Evolutionary conservation across 169 alveolate species (phyloP), one percentile per base, ranked within the genome.

Genomic region (Plasmodium vivax): DNA sequence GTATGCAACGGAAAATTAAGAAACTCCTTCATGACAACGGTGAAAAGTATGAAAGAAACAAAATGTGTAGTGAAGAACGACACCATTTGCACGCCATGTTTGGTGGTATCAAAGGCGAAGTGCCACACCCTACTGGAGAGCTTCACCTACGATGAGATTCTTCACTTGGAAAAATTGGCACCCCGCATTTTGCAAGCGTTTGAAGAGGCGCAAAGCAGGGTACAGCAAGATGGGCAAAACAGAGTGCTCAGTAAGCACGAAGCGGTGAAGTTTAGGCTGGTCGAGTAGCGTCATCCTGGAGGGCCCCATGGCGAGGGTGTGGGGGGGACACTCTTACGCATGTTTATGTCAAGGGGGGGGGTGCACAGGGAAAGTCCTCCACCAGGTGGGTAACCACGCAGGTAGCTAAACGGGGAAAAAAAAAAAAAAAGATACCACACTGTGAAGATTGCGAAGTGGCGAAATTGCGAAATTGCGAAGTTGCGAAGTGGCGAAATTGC

Each of bases 81-180:
- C 75, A 34, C 72, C 23, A 82, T 92, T 43, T 43, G 3, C 32
- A 92, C 95, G 0, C 95, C 95, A 10, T 92, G 95, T 54, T 68
- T 92, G 56, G 92, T 92, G 27, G 83, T 92, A 56, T 92, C 95
- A 47, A 92, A 92, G 77, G 95, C 95, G 7, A 92, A 92, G 82
- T 92, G 95, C 14, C 95, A 92, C 83, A 92, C 95, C 12, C 68
- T 92, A 23, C 62, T 92, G 47, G 95, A 92, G 77, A 71, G 71
- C 47, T 92, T 92, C n/a, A 92, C 95, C 7, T 92, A 82, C 84
- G 95, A 92, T 92, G 95, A 92, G 58, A 82, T 92, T 71, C 77
- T 92, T 32, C 95, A 92, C 62, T 72, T 92, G 58, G 95, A 92
- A 83, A 71, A 92, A 51, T 51, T 92, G 16, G 73, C 92, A 43